Evolutionary conservation across 768 basidiomycete genomes (phyloP), one percentile per base, ranked within the genome.

Genomic region (Lepiota subincarnata): DNA sequence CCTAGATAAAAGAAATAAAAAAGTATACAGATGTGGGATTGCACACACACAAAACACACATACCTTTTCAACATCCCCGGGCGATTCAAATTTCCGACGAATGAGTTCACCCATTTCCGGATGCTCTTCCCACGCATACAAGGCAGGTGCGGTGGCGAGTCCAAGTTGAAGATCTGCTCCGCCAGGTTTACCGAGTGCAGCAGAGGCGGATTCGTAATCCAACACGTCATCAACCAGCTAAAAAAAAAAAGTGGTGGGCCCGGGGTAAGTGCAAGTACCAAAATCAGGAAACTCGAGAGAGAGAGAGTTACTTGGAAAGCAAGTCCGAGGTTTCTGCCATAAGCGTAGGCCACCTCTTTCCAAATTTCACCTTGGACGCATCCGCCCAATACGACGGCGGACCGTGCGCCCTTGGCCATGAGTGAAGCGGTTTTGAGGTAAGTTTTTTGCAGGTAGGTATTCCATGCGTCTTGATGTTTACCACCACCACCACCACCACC

Each of bases 281-380:
- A 5, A 41, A 10, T 14, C 11, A 14, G 19, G n/a, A 19, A 8
- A 7, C n/a, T 18, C 8, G 31, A 42, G 45, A n/a, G 11, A 41
- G 44, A 14, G 48, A 6, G 20, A 18, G 2, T 24, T 24, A 93
- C 93, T 81, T 97, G 95, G 73, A 98, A 97, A 3, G 95, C 94
- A 53, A 97, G 91, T 0, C 95, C 95, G 22, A 97, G 67, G 69
- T 97, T 95, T 55, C 92, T 74, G 1, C 95, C 95, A 70, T 94
- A 98, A 3, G 91, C 92, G 70, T 98, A 98, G n/a, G 96, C 96
- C 24, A 87, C 81, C 65, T 98, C 95, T 68, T 92, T 94, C 78
- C 91, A 89, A 7, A 87, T 68, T 63, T 97, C 95, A 6, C 88
- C 91, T 62, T 91, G 84, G 53, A 70, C 75, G 54, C 79, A 87